Evolutionary conservation across 2,329 filamentous ascomycete species (phyloP).

Genomic region (Colletotrichum sp.): DNA sequence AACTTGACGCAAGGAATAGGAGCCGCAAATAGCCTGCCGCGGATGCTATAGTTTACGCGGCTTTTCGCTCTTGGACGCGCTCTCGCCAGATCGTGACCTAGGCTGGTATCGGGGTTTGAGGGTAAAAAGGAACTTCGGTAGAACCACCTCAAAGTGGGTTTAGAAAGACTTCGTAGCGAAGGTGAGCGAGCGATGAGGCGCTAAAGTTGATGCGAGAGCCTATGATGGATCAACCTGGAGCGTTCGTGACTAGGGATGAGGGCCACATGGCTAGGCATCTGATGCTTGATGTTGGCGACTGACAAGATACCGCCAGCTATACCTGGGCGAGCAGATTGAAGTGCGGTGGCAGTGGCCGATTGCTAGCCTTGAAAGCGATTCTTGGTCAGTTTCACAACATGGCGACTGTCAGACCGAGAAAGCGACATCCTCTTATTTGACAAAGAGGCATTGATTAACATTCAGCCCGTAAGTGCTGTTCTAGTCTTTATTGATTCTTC

Average conservation of each 20-base stretch:
- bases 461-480: not conserved
- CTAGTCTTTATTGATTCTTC: conserved; percentile 64
- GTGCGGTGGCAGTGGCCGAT: not conserved
- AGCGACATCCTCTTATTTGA: not conserved
- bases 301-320: not conserved
- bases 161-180: not conserved
- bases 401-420: not conserved
- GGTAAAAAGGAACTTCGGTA: not conserved
- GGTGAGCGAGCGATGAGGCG: not conserved
- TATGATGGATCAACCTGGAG: not conserved
- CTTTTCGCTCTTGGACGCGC: not conserved
- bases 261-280: not conserved
- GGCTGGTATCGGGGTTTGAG: not conserved
- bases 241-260: not conserved
- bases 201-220: not conserved
- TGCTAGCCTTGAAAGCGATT: not conserved
- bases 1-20: not conserved
- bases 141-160: not conserved
- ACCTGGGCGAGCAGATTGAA: not conserved
- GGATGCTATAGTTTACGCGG: not conserved
- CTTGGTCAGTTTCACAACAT: not conserved
- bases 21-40: not conserved
- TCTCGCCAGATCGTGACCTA: not conserved
- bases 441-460: not conserved
- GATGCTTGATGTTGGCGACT: not conserved